phyloP scores from a whole-genome alignment of 140 eudicot genomes.

The Cichorium intybus region DNA sequence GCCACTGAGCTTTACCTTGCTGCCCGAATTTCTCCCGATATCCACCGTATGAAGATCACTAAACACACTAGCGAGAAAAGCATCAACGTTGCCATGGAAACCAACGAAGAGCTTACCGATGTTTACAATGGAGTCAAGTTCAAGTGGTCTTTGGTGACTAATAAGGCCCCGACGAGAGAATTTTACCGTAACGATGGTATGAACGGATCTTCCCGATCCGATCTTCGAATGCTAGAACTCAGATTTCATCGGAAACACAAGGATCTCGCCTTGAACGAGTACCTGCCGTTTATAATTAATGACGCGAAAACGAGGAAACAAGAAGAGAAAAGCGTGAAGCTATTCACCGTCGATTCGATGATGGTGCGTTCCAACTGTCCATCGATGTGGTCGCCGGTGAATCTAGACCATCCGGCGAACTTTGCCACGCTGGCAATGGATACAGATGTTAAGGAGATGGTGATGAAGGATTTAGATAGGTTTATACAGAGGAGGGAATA shows the following conservation, averaged over 20 bases:
- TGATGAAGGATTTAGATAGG: constrained; percentile 14
- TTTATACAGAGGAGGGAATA: constrained; percentile 33
- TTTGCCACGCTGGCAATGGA: not conserved
- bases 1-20: constrained; percentile 19
- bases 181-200: constrained; percentile 1
- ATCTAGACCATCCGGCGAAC: constrained; percentile 12
- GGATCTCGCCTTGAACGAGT: not conserved
- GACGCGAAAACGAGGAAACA: constrained; percentile 10
- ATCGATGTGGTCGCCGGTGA: constrained; percentile 14
- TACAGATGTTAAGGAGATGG: not conserved
- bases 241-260: not conserved
- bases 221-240: not conserved
- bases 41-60: constrained; percentile 18
- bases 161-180: not conserved
- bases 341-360: constrained; percentile 10
- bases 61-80: not conserved
- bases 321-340: constrained; percentile 19
- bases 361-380: not conserved
- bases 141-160: constrained; percentile 36
- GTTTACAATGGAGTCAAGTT: not conserved
- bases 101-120: not conserved
- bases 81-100: not conserved
- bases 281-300: constrained; percentile 5
- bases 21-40: constrained; percentile 15
- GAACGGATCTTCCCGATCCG: not conserved